Conservation (phyloP, 768 basidiomycete species). For the Pulveroboletus ravenelii region DNA sequence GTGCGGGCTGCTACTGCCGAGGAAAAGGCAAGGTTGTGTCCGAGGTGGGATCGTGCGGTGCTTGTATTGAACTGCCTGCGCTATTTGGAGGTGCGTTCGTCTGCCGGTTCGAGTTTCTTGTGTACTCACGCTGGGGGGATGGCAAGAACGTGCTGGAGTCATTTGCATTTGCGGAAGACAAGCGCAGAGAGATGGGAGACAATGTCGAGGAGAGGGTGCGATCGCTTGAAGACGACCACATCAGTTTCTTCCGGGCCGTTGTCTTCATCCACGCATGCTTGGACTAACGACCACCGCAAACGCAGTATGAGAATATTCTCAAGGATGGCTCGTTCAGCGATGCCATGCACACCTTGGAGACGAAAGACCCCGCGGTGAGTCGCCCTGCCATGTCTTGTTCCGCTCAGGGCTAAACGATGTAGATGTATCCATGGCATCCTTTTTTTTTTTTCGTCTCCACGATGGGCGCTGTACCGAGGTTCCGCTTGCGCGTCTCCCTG, state of each 20-base stretch:
- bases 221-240: constrained; percentile 77
- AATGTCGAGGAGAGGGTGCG: constrained; percentile 60
- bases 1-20: constrained; percentile 68
- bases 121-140: neutral
- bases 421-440: too few relatives aligned
- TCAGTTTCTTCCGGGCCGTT: constrained; percentile 36
- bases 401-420: neutral
- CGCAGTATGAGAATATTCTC: constrained; percentile 12
- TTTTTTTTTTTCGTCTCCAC: neutral
- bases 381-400: neutral
- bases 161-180: constrained; percentile 62
- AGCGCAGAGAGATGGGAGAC: constrained; percentile 52
- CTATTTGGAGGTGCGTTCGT: constrained; percentile 64
- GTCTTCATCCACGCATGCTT: neutral
- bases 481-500: constrained; percentile 68
- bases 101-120: neutral
- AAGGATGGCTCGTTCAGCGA: constrained; percentile 21
- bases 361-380: constrained; percentile 21
- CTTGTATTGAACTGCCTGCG: constrained; percentile 85
- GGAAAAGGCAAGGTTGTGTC: constrained; percentile 50
- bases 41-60: constrained; percentile 75
- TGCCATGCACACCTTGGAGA: constrained; percentile 20
- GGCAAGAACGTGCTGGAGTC: constrained; percentile 59
- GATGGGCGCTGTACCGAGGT: constrained; percentile 34
- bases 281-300: neutral